phyloP scores from a whole-genome alignment of 2,329 filamentous ascomycete species.

The Sporothrix brunneoviolacea region DNA sequence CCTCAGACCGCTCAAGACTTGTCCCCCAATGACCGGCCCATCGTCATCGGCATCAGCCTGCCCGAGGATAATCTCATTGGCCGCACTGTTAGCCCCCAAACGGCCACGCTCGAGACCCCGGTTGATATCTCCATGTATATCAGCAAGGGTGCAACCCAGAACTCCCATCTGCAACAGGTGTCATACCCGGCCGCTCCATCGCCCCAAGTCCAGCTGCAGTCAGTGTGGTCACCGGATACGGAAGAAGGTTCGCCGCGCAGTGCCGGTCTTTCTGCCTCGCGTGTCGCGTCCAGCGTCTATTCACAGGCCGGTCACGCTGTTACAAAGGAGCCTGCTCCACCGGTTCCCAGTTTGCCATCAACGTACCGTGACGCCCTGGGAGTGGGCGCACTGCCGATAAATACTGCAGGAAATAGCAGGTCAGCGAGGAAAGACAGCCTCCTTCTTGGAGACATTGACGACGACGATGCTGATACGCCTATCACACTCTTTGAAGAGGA shows the following conservation, averaged over 20 bases:
- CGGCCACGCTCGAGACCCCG: slow-evolving; percentile 36
- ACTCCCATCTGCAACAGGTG: slow-evolving; percentile 16
- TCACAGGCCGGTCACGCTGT: slow-evolving; percentile 43
- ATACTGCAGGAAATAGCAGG: background rate
- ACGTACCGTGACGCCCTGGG: slow-evolving; percentile 23
- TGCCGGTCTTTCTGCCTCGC: slow-evolving; percentile 23
- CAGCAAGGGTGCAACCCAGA: background rate
- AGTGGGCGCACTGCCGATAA: background rate
- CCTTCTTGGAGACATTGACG: slow-evolving; percentile 38
- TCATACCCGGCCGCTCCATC: slow-evolving; percentile 17
- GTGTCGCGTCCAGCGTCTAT: slow-evolving; percentile 53
- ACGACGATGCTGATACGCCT: slow-evolving; percentile 46
- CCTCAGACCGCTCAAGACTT: slow-evolving; percentile 38
- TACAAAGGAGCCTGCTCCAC: slow-evolving; percentile 37
- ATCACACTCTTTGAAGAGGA: slow-evolving; percentile 68
- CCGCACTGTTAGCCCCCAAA: slow-evolving; percentile 47
- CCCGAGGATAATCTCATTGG: slow-evolving; percentile 44
- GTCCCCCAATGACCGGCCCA: slow-evolving; percentile 63
- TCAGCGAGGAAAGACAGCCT: background rate
- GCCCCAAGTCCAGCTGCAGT: slow-evolving; percentile 35
- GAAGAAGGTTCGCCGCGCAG: slow-evolving; percentile 43
- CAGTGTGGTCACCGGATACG: slow-evolving; percentile 57
- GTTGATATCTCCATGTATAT: slow-evolving; percentile 25
- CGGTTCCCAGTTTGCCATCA: slow-evolving; percentile 52
- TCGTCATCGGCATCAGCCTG: slow-evolving; percentile 64